These are phyloP conservation scores for Dendrobium chrysotoxum DNA, from an alignment of 106 monocot genomes.

Conservation along the genomic window DNA sequence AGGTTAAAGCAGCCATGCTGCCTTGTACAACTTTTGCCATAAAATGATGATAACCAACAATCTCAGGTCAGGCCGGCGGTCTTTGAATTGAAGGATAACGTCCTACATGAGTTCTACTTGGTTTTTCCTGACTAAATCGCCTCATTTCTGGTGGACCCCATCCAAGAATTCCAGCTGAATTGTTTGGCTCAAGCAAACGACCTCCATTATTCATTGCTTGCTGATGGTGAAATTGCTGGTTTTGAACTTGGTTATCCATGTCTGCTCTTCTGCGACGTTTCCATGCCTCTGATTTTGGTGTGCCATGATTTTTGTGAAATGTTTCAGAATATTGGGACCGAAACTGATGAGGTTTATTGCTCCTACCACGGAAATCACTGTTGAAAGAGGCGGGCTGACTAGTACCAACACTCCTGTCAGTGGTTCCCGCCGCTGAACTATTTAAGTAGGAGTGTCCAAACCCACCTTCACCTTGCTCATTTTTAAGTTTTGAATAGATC, in stretches of 20 bases:
- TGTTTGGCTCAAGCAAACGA: slow-evolving; percentile 37
- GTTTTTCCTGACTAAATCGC: slow-evolving; percentile 54
- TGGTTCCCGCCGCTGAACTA: slow-evolving; percentile 26
- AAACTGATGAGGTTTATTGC: slow-evolving; percentile 29
- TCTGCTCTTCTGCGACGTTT: slow-evolving; percentile 77
- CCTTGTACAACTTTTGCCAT: not conserved
- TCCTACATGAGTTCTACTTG: slow-evolving; percentile 29
- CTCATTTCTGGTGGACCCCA: slow-evolving; percentile 62
- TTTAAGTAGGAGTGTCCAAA: slow-evolving; percentile 49
- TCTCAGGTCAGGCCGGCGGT: slow-evolving; percentile 20
- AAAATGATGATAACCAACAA: slow-evolving; percentile 6
- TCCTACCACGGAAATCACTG: slow-evolving; percentile 39
- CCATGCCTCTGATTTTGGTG: slow-evolving; percentile 79
- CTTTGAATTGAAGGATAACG: slow-evolving; percentile 43
- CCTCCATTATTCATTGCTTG: slow-evolving; percentile 34
- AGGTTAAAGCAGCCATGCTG: not conserved
- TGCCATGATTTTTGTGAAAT: slow-evolving; percentile 30
- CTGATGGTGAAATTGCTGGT: slow-evolving; percentile 26
- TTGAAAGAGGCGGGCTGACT: slow-evolving; percentile 20
- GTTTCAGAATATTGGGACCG: slow-evolving; percentile 26
- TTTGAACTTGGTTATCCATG: slow-evolving; percentile 16
- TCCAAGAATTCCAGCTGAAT: slow-evolving; percentile 83
- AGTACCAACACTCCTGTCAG: slow-evolving; percentile 25
- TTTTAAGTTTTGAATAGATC: slow-evolving; percentile 86
- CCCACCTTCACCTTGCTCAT: slow-evolving; percentile 53